Percentiles rank a stretch among this genome's conserved stretches.
phyloP scores from a whole-genome alignment of 768 basidiomycete species.

The Rhodotorula kratochvilovae region DNA sequence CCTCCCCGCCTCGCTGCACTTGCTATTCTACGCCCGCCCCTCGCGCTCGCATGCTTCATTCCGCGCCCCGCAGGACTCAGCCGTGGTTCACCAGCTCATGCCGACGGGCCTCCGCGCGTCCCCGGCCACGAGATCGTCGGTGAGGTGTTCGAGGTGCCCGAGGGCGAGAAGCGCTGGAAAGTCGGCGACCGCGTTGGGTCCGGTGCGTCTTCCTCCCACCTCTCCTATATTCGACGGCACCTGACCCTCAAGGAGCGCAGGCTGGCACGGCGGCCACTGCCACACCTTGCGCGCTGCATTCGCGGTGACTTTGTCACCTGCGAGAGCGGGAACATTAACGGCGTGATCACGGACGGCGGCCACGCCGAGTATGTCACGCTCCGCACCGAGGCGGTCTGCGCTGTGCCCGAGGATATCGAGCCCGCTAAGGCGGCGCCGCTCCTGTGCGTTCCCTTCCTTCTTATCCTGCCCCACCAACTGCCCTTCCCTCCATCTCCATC shows the following conservation, averaged over 20 bases:
- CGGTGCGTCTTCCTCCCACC: background rate
- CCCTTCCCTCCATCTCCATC: too few species aligned
- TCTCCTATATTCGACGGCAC: background rate
- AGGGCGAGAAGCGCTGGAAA: constrained; percentile 38
- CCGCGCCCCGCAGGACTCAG: constrained; percentile 1
- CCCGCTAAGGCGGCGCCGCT: constrained; percentile 36
- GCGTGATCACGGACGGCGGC: constrained; percentile 24
- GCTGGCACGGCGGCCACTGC: constrained; percentile 37
- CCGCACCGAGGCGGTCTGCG: constrained; percentile 27
- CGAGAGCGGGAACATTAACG: constrained; percentile 41
- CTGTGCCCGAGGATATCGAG: constrained; percentile 33
- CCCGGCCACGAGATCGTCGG: constrained; percentile 40
- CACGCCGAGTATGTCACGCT: constrained; percentile 45
- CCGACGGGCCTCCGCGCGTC: constrained; percentile 12
- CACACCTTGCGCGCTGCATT: background rate
- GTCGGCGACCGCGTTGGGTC: constrained; percentile 41
- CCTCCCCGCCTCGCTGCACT: background rate
- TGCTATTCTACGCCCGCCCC: background rate
- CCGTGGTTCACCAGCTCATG: constrained; percentile 13
- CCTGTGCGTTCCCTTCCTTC: constrained; percentile 7
- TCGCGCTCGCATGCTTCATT: background rate
- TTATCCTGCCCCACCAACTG: background rate
- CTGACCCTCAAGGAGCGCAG: background rate
- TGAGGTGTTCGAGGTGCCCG: constrained; percentile 34
- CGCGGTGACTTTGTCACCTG: constrained; percentile 37